Evolutionary conservation across 306 rosid species (phyloP), one percentile per base, ranked within the genome.

Genomic region (Quillaja saponaria): DNA sequence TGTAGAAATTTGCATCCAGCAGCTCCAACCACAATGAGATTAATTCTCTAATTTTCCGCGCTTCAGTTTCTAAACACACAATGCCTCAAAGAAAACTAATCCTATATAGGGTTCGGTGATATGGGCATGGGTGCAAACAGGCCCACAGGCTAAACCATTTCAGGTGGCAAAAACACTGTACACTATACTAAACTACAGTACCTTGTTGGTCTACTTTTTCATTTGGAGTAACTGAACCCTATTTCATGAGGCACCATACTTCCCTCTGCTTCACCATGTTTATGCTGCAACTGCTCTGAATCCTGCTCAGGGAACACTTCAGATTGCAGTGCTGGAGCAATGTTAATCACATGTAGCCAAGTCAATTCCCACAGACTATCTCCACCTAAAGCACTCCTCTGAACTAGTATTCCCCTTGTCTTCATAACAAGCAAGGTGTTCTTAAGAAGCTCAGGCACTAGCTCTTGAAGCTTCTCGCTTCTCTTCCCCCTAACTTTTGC

Each of bases 341-440:
- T 84, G 73, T 80, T 89, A 60, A 89, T 92, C 56, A 87, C 96
- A 53, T 92, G 94, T 48, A 89, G 74, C 99, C 96, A 92, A 52
- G 99, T 92, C 76, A 89, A 68, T 72, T 92, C 94, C 99, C 99
- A 92, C 65, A 92, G 75, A 81, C 99, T 89, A 69, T 89, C 95
- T 46, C 94, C 99, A 16, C 96, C 99, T 58, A 92, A 54, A 25
- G 96, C 95, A 67, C 87, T 81, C 78, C 88, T 92, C 53, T 85
- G 90, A 16, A 65, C 79, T 56, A 92, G 90, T 41, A 92, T 79
- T 57, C 94, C 95, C 42, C 58, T 83, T 35, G 72, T 72, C 74
- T 89, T 89, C 99, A 92, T 89, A 16, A 79, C 86, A 71, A 84
- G 79, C 81, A 94, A 72, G 60, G 84, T 81, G 75, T 81, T 87